Conservation (phyloP, 2,329 filamentous ascomycete species). For the Cladosporium halotolerans region DNA sequence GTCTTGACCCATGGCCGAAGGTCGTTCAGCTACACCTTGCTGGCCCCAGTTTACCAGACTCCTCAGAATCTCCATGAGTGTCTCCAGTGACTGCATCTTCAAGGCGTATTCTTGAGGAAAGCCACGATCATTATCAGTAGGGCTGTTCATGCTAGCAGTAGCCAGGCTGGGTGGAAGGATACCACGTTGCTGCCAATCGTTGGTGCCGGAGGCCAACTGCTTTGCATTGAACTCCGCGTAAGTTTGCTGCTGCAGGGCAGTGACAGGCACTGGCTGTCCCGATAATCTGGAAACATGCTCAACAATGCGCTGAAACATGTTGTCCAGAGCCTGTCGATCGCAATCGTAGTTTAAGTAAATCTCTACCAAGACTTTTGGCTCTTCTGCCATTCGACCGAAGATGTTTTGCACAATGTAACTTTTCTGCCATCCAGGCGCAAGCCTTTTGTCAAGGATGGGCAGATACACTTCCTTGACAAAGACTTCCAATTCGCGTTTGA, state of each 20-base stretch:
- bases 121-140: slow-evolving; percentile 51
- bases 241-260: slow-evolving; percentile 70
- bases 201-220: slow-evolving; percentile 25
- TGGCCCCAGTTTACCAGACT: slow-evolving; percentile 92
- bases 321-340: slow-evolving; percentile 84
- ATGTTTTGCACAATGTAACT: slow-evolving; percentile 76
- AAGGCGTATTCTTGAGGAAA: slow-evolving; percentile 85
- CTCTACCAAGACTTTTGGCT: slow-evolving; percentile 85
- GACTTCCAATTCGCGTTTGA: slow-evolving; percentile 98
- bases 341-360: slow-evolving; percentile 98
- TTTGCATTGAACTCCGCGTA: slow-evolving; percentile 74
- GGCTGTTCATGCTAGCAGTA: slow-evolving; percentile 61
- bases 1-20: slow-evolving; percentile 34
- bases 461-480: slow-evolving; percentile 97
- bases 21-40: slow-evolving; percentile 51
- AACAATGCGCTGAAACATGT: slow-evolving; percentile 91
- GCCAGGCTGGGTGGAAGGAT: slow-evolving; percentile 82
- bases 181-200: slow-evolving; percentile 81
- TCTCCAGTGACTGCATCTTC: slow-evolving; percentile 84
- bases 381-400: slow-evolving; percentile 73
- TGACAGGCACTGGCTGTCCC: slow-evolving; percentile 69
- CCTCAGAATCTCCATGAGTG: slow-evolving; percentile 77
- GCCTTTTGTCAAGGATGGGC: slow-evolving; percentile 79
- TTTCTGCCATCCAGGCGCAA: slow-evolving; percentile 83
- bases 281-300: slow-evolving; percentile 88